Base-by-base conservation (phyloP, 305 asterid genomes). In the Andrographis paniculata region DNA sequence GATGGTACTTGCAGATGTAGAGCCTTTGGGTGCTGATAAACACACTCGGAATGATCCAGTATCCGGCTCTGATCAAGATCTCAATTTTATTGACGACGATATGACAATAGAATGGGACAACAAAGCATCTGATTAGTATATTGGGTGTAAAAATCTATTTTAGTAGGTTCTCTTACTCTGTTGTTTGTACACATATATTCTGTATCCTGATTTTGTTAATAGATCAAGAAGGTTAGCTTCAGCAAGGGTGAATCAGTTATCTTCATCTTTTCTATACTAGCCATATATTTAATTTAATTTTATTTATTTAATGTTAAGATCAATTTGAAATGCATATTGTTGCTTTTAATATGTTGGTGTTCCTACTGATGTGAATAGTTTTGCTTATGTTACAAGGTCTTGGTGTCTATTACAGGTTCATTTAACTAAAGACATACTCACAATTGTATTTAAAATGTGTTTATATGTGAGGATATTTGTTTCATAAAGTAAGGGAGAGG, bases 11-110 rank as follows among this genome's bases (percentile, higher is more conserved):
- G 72, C 75, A 35, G 83, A 80, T 14, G 72, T 33, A 13, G 89
- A 76, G 65, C 80, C 89, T 0, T 52, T 78, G 64, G 86, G 70
- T 30, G 71, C 52, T 19, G 70, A 52, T 20, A 58, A 69, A 67
- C 71, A 76, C 15, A 62, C 36, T 53, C 52, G 54, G 45, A 52
- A 68, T 42, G 75, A 65, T 56, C 68, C 66, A 46, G 80, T 59
- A 48, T 67, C 74, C 11, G 87, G 78, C 0, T 83, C 76, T 12
- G 93, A 70, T 33, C 71, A 68, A 54, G 93, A 70, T 69, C 76
- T 76, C 62, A 70, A 78, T 72, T 76, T 72, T 53, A 73, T 78
- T 45, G 96, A 83, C 33, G 80, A 86, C 16, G 78, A 76, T 54
- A 61, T 65, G 60, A 75, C 83, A 24, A 27, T 78, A 59, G 55